phyloP scores from a whole-genome alignment of 1,284 basidiomycete species.

The Irpex sp. region DNA sequence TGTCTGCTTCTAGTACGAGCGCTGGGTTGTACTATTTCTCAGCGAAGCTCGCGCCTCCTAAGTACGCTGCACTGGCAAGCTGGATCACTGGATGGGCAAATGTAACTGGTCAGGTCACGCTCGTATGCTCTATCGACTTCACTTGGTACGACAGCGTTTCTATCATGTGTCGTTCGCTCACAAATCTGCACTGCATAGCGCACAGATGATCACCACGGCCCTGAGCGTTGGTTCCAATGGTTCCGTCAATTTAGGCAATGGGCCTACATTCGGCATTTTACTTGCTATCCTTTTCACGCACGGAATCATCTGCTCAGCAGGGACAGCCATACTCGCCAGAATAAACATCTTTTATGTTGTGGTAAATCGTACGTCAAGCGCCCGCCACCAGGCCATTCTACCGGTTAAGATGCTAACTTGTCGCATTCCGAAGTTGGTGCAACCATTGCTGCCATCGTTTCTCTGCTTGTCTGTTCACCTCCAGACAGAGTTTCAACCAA shows the following conservation, averaged over 20 bases:
- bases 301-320: constrained; percentile 67
- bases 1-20: constrained; percentile 23
- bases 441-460: constrained; percentile 51
- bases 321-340: constrained; percentile 61
- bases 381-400: neutral
- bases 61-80: constrained; percentile 57
- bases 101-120: constrained; percentile 54
- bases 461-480: constrained; percentile 54
- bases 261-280: constrained; percentile 65
- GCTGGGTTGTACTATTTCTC: constrained; percentile 76
- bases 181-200: constrained; percentile 28
- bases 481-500: constrained; percentile 57
- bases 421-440: constrained; percentile 21
- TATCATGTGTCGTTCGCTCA: neutral
- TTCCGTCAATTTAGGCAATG: constrained; percentile 44
- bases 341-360: constrained; percentile 67
- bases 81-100: constrained; percentile 77
- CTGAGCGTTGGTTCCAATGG: constrained; percentile 60
- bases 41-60: constrained; percentile 60
- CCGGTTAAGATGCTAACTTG: neutral
- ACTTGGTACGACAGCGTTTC: constrained; percentile 44
- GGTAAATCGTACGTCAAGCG: constrained; percentile 45
- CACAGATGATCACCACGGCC: constrained; percentile 75
- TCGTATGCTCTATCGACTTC: constrained; percentile 74
- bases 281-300: constrained; percentile 59